Base-by-base conservation (phyloP, 2,329 filamentous ascomycete genomes). In the Aspergillus sojae region DNA sequence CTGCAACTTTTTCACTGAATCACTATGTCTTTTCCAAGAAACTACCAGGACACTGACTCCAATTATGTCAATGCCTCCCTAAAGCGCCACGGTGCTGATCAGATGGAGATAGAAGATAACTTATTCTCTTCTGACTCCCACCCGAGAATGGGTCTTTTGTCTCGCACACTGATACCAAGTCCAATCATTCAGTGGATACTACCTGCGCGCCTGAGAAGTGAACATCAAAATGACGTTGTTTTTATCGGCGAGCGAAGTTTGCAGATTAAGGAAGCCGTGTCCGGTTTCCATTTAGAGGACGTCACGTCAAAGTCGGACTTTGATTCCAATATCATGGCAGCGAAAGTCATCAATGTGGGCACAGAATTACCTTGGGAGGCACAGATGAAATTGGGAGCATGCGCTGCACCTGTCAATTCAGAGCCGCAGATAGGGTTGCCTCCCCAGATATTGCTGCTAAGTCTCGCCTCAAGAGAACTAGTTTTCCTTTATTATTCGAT, bases 221-320 rank as follows among this genome's bases (percentile, higher is more conserved):
- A 84, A 58, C 78, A 84, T 50, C 83, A 88, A 64, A 93, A 95
- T 69, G 94, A 98, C 79, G 87, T 97, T 67, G 89, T 94, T 43
- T 93, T 97, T 70, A 85, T 99, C 62, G 92, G 93, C 60, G 91
- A 96, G 68, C 86, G 91, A 66, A 92, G 88, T 70, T 85, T 99
- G 52, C 90, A 94, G 68, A 88, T 98, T 67, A 91, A 89, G 70
- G 91, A 96, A 75, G 85, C 95, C 26, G 70, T 79, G 2, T 82
- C 83, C 5, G 82, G 83, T 52, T 89, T 89, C 1, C 89, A 91
- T 71, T 84, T 97, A 28, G 86, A 89, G 67, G 88, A 93, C 72
- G 82, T 97, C n/a, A 83, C 86, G n/a, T 86, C 86, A 64, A 96
- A 94, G 77, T 84, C 85, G 46, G 89, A 97, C 74, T 94, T 98